Percentiles rank a stretch among this genome's conserved stretches.
These are phyloP conservation scores for Gaultheria prostrata DNA, from an alignment of 148 eudicot species.

Conservation along the genomic window DNA sequence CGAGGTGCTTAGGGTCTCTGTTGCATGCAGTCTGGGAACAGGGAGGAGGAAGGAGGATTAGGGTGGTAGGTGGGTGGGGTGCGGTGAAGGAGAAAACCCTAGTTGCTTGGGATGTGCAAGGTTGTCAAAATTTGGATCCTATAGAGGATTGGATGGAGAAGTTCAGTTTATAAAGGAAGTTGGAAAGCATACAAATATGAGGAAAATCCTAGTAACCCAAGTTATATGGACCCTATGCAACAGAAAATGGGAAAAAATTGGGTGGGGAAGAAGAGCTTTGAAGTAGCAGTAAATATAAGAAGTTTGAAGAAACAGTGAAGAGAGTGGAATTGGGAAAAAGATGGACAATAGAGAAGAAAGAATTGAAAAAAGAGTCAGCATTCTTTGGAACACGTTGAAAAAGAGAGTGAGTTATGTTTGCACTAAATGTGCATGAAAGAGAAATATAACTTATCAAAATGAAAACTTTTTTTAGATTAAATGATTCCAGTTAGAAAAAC, in stretches of 20 bases:
- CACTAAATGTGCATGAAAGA: not conserved
- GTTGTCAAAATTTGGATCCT: not conserved
- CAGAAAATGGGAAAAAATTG: not conserved
- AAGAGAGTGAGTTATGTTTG: not conserved
- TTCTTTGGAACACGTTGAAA: not conserved
- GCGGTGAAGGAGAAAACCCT: not conserved
- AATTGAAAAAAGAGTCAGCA: not conserved
- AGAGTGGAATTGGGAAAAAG: not conserved
- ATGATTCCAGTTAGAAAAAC: not conserved
- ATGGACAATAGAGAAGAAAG: not conserved
- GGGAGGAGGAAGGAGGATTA: not conserved
- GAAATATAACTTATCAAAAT: not conserved
- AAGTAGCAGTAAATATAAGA: not conserved
- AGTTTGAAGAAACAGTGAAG: not conserved
- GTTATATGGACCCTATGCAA: not conserved
- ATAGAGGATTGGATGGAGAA: not conserved
- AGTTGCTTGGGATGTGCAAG: not conserved
- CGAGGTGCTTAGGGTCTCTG: not conserved
- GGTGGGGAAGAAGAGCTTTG: not conserved
- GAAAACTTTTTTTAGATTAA: not conserved
- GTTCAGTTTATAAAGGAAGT: not conserved
- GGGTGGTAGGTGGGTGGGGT: too few species aligned
- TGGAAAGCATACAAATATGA: not conserved
- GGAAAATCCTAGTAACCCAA: not conserved
- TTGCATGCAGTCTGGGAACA: not conserved